Base-by-base conservation (phyloP, 805 yeast species). In the Metschnikowia shivogae region DNA sequence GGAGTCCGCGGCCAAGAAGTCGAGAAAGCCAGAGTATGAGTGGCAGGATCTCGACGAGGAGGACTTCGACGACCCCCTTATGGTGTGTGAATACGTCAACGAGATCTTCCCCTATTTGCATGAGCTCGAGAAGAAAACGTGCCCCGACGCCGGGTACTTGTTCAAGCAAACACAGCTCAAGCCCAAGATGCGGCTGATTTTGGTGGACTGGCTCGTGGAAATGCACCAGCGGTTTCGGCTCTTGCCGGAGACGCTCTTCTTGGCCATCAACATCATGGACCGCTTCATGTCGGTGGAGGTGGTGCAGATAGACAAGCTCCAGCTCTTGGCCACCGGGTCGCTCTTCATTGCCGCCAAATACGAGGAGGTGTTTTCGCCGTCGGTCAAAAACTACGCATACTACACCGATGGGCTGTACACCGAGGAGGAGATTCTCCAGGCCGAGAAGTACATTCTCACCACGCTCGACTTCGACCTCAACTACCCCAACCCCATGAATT, bases 181-280 rank as follows among this genome's bases (percentile, higher is more conserved):
- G 56, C 95, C 96, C 45, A 78, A 81, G 49, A 85, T 86, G 86
- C 77, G 97, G 54, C 82, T 89, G 6, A 86, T 89, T 42, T 69
- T 89, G 47, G 88, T 89, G n/a, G 96, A 90, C 66, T 89, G 97
- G 97, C 73, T 89, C 54, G 88, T 88, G 9, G 95, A 88, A 61
- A 90, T 89, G 62, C 97, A 89, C 68, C 72, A 81, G 54, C 77
- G 87, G 61, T 89, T 89, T 65, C 77, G 90, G 53, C 74, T 90
- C 50, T 73, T 85, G 35, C 96, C 95, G 1, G 97, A 89, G 65
- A 87, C 96, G 7, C 74, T 90, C 46, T 86, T 80, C 58, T 70
- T 89, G 46, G 88, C 96, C 4, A 84, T 87, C 44, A 89, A 88
- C 64, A 66, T 87, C 44, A 84, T 89, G 87, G 97, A 90, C 67